Evolutionary conservation across 495 filamentous ascomycete genomes (phyloP).

Genomic region (Hyaloscypha hepaticicola): DNA sequence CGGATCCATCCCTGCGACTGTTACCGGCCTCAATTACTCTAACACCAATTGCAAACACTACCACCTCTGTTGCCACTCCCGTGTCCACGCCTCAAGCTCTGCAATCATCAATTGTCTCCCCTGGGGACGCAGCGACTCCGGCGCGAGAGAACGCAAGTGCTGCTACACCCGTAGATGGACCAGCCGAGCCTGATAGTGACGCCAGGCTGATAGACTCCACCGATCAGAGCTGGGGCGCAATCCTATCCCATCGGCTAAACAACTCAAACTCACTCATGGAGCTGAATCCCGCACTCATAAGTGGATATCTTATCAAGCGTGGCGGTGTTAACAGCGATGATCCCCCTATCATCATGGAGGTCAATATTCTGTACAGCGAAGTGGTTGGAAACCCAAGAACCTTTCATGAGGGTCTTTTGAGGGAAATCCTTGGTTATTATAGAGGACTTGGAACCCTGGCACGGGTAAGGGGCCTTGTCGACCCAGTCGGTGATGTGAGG

Average conservation of each 20-base stretch:
- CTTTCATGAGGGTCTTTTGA: constrained; percentile 55
- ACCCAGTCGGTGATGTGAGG: constrained; percentile 59
- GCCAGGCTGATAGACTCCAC: constrained; percentile 71
- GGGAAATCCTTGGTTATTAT: constrained; percentile 74
- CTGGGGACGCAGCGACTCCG: constrained; percentile 42
- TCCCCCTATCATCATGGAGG: constrained; percentile 59
- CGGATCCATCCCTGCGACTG: constrained; percentile 64
- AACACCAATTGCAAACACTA: constrained; percentile 37
- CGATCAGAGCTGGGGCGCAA: constrained; percentile 79
- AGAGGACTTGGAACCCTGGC: constrained; percentile 73
- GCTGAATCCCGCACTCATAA: constrained; percentile 62
- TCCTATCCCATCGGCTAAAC: constrained; percentile 70
- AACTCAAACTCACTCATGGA: constrained; percentile 62
- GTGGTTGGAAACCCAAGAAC: constrained; percentile 35
- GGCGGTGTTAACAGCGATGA: constrained; percentile 60
- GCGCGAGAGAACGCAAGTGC: constrained; percentile 43
- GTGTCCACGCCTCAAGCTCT: constrained; percentile 56
- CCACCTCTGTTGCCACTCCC: constrained; percentile 49
- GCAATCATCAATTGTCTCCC: constrained; percentile 48
- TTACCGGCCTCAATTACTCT: constrained; percentile 50
- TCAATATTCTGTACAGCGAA: constrained; percentile 64
- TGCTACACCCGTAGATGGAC: constrained; percentile 51
- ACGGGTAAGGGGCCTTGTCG: constrained; percentile 63
- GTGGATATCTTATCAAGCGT: constrained; percentile 77
- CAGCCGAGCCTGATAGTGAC: constrained; percentile 63